These are phyloP conservation scores for Maudiozyma bulderi DNA, from an alignment of 805 yeast genomes.

Conservation along the genomic window DNA sequence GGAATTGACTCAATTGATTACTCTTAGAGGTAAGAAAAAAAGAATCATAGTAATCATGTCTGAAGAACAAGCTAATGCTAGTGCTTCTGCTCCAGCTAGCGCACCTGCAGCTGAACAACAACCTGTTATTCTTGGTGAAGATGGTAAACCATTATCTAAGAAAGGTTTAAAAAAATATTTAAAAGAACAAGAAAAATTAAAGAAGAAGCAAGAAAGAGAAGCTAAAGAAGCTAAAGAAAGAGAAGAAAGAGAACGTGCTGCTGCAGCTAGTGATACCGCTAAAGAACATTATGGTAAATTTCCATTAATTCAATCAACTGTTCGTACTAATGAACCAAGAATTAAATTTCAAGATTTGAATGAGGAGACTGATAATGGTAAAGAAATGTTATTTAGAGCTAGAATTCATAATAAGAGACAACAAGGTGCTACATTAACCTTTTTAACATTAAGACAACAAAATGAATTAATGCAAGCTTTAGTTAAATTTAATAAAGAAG, in stretches of 20 bases:
- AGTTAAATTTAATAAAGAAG: conserved; percentile 63
- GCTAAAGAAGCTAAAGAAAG: conserved; percentile 79
- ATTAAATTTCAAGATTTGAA: conserved; percentile 42
- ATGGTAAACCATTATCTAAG: conserved; percentile 84
- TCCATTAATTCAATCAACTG: conserved; percentile 72
- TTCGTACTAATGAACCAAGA: conserved; percentile 60
- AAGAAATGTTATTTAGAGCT: conserved; percentile 79
- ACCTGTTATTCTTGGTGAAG: conserved; percentile 46
- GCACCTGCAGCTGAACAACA: conserved; percentile 4
- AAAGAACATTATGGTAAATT: conserved; percentile 81
- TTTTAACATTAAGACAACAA: conserved; percentile 88
- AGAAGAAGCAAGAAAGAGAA: conserved; percentile 87
- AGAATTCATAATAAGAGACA: conserved; percentile 88
- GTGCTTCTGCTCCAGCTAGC: conserved; percentile 3
- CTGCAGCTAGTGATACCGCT: conserved; percentile 78
- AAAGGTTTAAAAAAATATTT: conserved; percentile 92
- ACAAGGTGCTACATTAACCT: conserved; percentile 92
- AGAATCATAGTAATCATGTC: conserved; percentile 6
- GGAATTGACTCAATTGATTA: not conserved
- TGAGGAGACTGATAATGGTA: conserved; percentile 46
- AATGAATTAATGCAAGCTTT: conserved; percentile 73
- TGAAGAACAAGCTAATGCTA: conserved; percentile 6
- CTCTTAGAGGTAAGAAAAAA: not conserved
- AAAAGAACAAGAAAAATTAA: conserved; percentile 86
- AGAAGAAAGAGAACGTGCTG: conserved; percentile 61